Evolutionary conservation across 768 basidiomycete species (phyloP).

Genomic region (Calvatia gigantea): DNA sequence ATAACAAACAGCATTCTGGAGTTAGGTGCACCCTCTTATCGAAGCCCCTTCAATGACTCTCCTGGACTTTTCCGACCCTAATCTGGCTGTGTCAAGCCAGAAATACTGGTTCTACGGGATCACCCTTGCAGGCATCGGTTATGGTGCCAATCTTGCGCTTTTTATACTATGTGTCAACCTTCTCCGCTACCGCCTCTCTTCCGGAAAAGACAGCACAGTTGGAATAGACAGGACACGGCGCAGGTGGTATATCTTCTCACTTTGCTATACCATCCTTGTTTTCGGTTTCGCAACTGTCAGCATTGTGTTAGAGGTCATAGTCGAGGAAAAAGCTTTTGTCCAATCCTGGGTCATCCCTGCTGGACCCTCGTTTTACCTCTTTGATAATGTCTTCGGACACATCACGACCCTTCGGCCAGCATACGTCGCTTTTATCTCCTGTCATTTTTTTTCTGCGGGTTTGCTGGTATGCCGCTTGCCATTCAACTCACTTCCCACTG

Average conservation of each 20-base stretch:
- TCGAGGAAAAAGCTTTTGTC: background rate
- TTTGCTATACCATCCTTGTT: background rate
- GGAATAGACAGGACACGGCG: background rate
- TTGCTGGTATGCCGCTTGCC: background rate
- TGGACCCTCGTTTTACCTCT: background rate
- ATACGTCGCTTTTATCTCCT: background rate
- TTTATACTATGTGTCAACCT: background rate
- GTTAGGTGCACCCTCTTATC: background rate
- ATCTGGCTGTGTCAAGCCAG: background rate
- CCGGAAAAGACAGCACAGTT: background rate
- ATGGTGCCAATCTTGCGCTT: background rate
- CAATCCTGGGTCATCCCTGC: background rate
- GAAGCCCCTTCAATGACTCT: background rate
- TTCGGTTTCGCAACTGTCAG: slow-evolving; percentile 1
- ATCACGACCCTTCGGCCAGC: background rate
- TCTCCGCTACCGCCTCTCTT: background rate
- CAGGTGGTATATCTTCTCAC: background rate
- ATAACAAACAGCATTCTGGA: background rate
- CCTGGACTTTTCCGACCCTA: background rate
- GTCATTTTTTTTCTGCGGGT: background rate
- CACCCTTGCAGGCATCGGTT: background rate
- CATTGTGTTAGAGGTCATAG: background rate
- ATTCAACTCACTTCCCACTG: too few species aligned
- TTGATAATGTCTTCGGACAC: background rate
- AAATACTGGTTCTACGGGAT: slow-evolving; percentile 7